phyloP scores from a whole-genome alignment of 2,329 filamentous ascomycete species.

The Claviceps paspali region DNA sequence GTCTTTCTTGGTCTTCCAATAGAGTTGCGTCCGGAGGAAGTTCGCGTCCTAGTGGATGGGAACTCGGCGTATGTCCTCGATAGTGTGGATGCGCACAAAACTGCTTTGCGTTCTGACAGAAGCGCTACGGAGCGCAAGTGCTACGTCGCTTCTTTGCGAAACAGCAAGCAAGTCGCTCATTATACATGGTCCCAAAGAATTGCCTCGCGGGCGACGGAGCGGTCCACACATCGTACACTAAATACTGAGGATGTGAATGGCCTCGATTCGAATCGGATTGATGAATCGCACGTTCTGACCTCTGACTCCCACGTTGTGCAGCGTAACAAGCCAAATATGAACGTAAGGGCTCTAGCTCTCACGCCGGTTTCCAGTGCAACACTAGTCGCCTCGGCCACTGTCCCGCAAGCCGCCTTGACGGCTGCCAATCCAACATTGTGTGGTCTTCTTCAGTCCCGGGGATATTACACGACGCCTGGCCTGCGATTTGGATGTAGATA shows the following conservation, averaged over 20 bases:
- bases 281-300: not conserved
- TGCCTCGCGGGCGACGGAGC: slow-evolving; percentile 19
- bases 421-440: slow-evolving; percentile 42
- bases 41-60: slow-evolving; percentile 61
- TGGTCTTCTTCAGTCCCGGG: slow-evolving; percentile 59
- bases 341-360: slow-evolving; percentile 1
- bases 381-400: slow-evolving; percentile 12
- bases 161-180: slow-evolving; percentile 26
- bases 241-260: not conserved
- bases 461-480: slow-evolving; percentile 82
- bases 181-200: slow-evolving; percentile 24
- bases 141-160: slow-evolving; percentile 45
- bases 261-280: not conserved
- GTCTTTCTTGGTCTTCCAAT: slow-evolving; percentile 80
- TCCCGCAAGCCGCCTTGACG: slow-evolving; percentile 6
- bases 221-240: slow-evolving; percentile 10
- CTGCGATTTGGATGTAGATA: slow-evolving; percentile 90
- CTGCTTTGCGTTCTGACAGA: slow-evolving; percentile 40
- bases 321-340: not conserved
- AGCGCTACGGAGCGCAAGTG: slow-evolving; percentile 39
- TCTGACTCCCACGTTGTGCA: not conserved
- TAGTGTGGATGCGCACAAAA: slow-evolving; percentile 55
- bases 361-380: slow-evolving; percentile 22
- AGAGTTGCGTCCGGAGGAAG: slow-evolving; percentile 85
- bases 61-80: slow-evolving; percentile 68